These are phyloP conservation scores for Miscanthus lutarioriparius DNA, from an alignment of 176 grass and related monocot species.

Conservation along the genomic window DNA sequence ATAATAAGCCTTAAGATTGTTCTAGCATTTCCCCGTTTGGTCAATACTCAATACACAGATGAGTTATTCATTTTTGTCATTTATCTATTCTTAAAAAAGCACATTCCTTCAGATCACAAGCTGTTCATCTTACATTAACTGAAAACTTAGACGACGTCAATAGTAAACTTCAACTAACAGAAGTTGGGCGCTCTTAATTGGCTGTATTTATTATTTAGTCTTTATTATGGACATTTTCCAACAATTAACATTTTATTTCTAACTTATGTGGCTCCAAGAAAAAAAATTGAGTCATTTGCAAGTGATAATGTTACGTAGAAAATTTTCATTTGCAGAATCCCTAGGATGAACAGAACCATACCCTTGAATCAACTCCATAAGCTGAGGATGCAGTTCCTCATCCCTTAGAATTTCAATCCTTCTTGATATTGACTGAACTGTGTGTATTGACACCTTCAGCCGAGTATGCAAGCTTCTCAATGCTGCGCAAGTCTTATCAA, in stretches of 20 bases:
- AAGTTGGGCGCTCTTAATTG: not conserved
- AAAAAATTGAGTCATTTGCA: not conserved
- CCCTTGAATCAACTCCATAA: slow-evolving; percentile 85
- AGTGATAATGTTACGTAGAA: not conserved
- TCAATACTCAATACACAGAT: not conserved
- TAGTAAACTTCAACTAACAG: not conserved
- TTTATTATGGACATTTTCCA: slow-evolving; percentile 6
- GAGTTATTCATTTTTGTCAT: not conserved
- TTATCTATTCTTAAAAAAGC: not conserved
- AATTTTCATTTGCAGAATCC: not conserved
- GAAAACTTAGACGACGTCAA: not conserved
- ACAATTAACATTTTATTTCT: slow-evolving; percentile 22
- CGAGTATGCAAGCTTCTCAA: slow-evolving; percentile 73
- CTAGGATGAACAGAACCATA: slow-evolving; percentile 38
- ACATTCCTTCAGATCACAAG: not conserved
- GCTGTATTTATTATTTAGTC: not conserved
- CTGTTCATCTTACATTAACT: slow-evolving; percentile 9
- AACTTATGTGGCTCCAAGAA: slow-evolving; percentile 8
- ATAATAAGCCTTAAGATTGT: not conserved
- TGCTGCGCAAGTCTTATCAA: slow-evolving; percentile 64
- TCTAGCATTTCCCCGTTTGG: not conserved
- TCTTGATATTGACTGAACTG: slow-evolving; percentile 84
- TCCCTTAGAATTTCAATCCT: slow-evolving; percentile 85
- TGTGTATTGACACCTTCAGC: slow-evolving; percentile 88
- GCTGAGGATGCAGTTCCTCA: slow-evolving; percentile 80